phyloP scores from a whole-genome alignment of 1,139 yeast genomes.

The Saccharomyces hybrid region DNA sequence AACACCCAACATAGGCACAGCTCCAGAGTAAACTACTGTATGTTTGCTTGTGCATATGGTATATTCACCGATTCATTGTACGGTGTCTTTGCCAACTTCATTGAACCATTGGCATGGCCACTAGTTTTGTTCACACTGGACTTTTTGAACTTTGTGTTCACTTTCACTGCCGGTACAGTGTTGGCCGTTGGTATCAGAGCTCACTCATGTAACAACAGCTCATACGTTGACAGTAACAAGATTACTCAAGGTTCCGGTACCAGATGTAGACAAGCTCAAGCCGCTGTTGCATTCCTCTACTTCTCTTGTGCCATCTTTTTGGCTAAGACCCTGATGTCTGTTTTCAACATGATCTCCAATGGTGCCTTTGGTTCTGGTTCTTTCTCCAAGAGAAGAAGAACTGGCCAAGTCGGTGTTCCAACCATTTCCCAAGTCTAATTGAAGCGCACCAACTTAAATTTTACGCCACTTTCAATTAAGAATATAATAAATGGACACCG shows the following conservation, averaged over 20 bases:
- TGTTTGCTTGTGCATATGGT: constrained; percentile 84
- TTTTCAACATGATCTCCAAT: constrained; percentile 50
- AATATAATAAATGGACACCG: background rate
- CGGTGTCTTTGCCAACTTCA: constrained; percentile 70
- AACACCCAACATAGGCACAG: constrained; percentile 51
- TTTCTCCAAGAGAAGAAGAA: constrained; percentile 31
- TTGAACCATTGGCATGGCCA: constrained; percentile 85
- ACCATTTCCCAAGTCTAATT: constrained; percentile 73
- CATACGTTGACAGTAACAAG: constrained; percentile 55
- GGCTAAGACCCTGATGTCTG: constrained; percentile 58
- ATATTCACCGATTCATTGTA: constrained; percentile 72
- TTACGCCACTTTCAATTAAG: background rate
- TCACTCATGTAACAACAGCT: constrained; percentile 73
- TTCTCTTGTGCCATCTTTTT: constrained; percentile 74
- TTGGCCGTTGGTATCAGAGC: constrained; percentile 82
- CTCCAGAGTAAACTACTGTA: constrained; percentile 82
- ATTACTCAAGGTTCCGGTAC: constrained; percentile 68
- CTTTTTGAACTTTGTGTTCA: constrained; percentile 82
- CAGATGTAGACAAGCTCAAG: constrained; percentile 96
- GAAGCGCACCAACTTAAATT: background rate
- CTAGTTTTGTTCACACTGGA: constrained; percentile 65
- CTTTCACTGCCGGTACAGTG: constrained; percentile 91
- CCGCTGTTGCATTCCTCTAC: constrained; percentile 84
- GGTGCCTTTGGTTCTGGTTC: constrained; percentile 60
- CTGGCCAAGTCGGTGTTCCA: constrained; percentile 74